Base-by-base conservation (phyloP, 768 basidiomycete species). In the Suillus weaverae region DNA sequence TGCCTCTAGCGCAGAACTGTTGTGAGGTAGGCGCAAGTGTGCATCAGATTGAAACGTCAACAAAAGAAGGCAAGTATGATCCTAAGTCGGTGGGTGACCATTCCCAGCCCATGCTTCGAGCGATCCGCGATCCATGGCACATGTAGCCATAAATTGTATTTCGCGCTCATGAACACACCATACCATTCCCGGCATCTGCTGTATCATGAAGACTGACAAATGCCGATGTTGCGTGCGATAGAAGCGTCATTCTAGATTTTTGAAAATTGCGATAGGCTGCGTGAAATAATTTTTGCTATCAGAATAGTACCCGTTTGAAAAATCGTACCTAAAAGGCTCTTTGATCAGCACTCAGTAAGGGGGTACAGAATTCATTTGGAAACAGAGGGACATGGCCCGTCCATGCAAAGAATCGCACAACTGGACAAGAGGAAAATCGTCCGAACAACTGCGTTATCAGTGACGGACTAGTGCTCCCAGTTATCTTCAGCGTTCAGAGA, bases 261-360 rank as follows among this genome's bases (percentile, higher is more conserved):
- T 32, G 18, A 30, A 38, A 26, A 38, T 57, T 57, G 22, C 56
- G 39, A 59, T 59, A 59, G 57, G 57, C 26, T 59, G 57, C 57
- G 3, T 59, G 57, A 59, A 26, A 59, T 30, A 30, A 30, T 59
- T 59, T 41, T 59, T 30, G 57, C 57, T 59, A 59, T 59, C 57
- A 41, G 57, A 30, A 39, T 32, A 57, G 57, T 59, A 30, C 26
- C 57, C 57, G 57, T 26, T 41, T 32, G 39, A 59, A 59, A 59
- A 59, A 13, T 13, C 26, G 20, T 30, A 41, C 26, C 26, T 36
- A 59, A 30, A 39, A 30, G 38, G 56, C 5, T 38, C 16, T 30
- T 5, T 36, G 22, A 39, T 10, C 38, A 26, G 26, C 38, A 39
- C 56, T 30, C 38, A 38, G 56, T 39, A 57, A 26, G 36, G 8